phyloP scores from a whole-genome alignment of 805 yeast species.

The Ogataea nakhonphanomensis region DNA sequence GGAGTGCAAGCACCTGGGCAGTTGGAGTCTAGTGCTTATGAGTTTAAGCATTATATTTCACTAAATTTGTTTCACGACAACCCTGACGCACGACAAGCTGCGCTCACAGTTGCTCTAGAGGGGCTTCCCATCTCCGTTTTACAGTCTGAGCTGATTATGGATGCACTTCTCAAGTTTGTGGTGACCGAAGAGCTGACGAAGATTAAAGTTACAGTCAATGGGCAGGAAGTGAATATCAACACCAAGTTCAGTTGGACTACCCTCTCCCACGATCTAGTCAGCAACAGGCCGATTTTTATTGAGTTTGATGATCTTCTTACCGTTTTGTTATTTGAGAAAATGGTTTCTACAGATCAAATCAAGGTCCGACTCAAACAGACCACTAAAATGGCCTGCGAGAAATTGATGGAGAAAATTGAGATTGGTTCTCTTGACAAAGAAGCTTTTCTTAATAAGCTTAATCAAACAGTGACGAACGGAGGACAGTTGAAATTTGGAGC shows the following conservation, averaged over 20 bases:
- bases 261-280: conserved; percentile 17
- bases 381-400: conserved; percentile 9
- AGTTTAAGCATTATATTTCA: conserved; percentile 9
- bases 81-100: neutral
- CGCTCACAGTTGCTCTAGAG: conserved; percentile 17
- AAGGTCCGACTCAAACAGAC: conserved; percentile 8
- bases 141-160: conserved; percentile 18
- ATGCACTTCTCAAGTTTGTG: conserved; percentile 17
- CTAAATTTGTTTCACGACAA: conserved; percentile 8
- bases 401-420: conserved; percentile 8
- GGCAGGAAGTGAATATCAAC: conserved; percentile 1
- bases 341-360: conserved; percentile 9
- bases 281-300: conserved; percentile 23
- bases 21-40: conserved; percentile 3
- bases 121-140: conserved; percentile 20
- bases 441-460: neutral
- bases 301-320: conserved; percentile 29
- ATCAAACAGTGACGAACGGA: neutral
- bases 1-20: neutral
- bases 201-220: conserved; percentile 2
- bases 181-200: conserved; percentile 8
- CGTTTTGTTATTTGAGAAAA: conserved; percentile 20
- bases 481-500: neutral
- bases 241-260: conserved; percentile 26
- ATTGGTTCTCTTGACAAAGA: no score